phyloP scores from a whole-genome alignment of 2,329 filamentous ascomycete genomes.

The Trichoderma koningiopsis region DNA sequence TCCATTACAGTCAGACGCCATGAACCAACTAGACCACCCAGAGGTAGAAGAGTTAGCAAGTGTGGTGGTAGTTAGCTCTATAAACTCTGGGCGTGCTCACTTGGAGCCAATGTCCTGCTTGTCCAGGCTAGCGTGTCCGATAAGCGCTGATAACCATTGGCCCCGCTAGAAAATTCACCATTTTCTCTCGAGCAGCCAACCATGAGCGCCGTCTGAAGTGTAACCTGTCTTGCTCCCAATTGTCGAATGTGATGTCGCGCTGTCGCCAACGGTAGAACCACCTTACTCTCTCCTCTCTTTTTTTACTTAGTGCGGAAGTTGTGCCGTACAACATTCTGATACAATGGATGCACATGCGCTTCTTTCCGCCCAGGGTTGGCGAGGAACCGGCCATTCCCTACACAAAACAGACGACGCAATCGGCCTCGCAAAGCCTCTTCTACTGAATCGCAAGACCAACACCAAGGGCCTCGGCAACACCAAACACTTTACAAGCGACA shows the following conservation, averaged over 20 bases:
- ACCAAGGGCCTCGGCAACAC: conserved; percentile 80
- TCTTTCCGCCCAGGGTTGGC: conserved; percentile 86
- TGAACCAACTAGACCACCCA: conserved; percentile 28
- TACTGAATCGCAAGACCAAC: conserved; percentile 81
- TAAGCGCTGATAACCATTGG: conserved; percentile 34
- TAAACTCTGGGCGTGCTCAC: not conserved
- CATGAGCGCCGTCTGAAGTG: not conserved
- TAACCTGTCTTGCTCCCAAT: not conserved
- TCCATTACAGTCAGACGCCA: conserved; percentile 27
- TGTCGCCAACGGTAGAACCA: not conserved
- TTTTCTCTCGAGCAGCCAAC: conserved; percentile 4
- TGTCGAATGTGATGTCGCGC: not conserved
- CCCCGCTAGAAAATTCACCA: conserved; percentile 37
- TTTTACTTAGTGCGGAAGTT: not conserved
- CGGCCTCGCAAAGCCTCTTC: conserved; percentile 80
- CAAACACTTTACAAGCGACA: conserved; percentile 68
- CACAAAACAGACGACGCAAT: conserved; percentile 71
- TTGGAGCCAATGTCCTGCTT: not conserved
- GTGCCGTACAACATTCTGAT: not conserved
- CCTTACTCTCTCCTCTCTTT: not conserved
- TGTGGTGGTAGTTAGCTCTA: not conserved
- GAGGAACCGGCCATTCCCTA: conserved; percentile 83
- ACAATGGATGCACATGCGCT: conserved; percentile 82
- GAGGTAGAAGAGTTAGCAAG: conserved; percentile 25
- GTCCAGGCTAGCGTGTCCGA: conserved; percentile 14